Conservation (phyloP, 176 grass and related monocot genomes). For the Ampelocalamus luodianensis region DNA sequence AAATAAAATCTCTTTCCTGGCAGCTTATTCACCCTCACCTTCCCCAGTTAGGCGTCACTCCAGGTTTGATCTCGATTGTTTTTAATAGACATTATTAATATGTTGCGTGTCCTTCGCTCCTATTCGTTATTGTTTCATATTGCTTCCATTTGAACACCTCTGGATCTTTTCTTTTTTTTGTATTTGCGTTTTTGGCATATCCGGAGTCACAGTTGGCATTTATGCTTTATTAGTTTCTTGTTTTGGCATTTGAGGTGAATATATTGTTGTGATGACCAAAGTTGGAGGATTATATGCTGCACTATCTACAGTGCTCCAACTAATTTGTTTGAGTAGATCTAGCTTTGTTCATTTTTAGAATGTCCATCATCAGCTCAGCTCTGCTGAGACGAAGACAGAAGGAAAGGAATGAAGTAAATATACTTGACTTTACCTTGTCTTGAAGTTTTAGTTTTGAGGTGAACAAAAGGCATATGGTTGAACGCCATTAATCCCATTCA, state of each 20-base stretch:
- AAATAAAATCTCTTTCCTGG: conserved; percentile 33
- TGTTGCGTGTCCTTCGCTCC: not conserved
- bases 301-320: conserved; percentile 4
- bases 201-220: not conserved
- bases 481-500: not conserved
- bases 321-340: conserved; percentile 25
- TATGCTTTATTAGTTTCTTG: not conserved
- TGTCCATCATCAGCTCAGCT: not conserved
- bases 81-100: conserved; percentile 9
- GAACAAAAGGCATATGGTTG: conserved; percentile 1
- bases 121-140: conserved; percentile 11
- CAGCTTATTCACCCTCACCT: conserved; percentile 67
- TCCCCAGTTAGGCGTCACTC: conserved; percentile 45
- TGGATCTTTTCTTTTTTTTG: conserved; percentile 2
- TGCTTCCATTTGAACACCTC: not conserved
- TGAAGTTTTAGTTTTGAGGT: conserved; percentile 2
- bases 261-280: conserved; percentile 22
- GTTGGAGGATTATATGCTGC: not conserved
- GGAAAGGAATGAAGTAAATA: not conserved
- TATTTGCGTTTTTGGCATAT: not conserved
- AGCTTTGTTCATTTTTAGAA: not conserved
- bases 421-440: not conserved
- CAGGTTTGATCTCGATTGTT: conserved; percentile 54
- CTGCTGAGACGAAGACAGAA: not conserved
- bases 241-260: not conserved